A percentile compares a stretch with the other conserved stretches of the same genome.
phyloP scores from a whole-genome alignment of 371 early-diverging fungal genomes.

The Batkoa obscura region DNA sequence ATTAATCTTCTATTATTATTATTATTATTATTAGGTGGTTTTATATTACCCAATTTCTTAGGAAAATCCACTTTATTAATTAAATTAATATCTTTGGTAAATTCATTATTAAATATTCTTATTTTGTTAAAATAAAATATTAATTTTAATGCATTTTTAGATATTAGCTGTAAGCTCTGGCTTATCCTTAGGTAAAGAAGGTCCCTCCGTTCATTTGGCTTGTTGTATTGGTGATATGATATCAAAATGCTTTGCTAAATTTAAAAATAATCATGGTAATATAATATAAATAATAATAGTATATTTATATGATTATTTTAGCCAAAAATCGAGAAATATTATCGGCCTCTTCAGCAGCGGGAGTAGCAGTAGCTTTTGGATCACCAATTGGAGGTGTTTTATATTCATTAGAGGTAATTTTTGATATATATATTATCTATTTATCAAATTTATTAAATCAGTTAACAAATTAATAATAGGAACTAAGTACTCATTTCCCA shows the following conservation, averaged over 20 bases:
- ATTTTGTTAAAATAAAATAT: conserved; percentile 18
- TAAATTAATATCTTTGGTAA: conserved; percentile 65
- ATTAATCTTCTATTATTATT: conserved; percentile 9
- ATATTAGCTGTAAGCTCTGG: conserved; percentile 74
- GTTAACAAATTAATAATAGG: conserved; percentile 13
- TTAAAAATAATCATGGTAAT: conserved; percentile 56
- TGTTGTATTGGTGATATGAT: conserved; percentile 81
- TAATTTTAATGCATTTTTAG: conserved; percentile 25
- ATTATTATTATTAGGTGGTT: conserved; percentile 32
- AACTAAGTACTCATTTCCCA: conserved; percentile 87
- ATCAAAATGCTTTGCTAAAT: conserved; percentile 66
- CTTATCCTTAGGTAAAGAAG: conserved; percentile 83
- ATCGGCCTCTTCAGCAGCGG: conserved; percentile 85
- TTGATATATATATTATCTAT: neutral
- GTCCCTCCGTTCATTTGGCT: conserved; percentile 86
- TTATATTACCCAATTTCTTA: conserved; percentile 74
- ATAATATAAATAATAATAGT: conserved; percentile 6
- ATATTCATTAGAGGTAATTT: conserved; percentile 62
- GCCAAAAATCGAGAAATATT: conserved; percentile 80
- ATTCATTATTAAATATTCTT: conserved; percentile 12
- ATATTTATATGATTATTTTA: conserved; percentile 5
- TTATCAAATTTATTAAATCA: neutral
- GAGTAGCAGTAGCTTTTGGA: conserved; percentile 88
- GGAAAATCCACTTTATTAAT: conserved; percentile 66
- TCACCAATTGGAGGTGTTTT: conserved; percentile 93